phyloP scores from a whole-genome alignment of 2,329 filamentous ascomycete species.

The Aphanocladium album region DNA sequence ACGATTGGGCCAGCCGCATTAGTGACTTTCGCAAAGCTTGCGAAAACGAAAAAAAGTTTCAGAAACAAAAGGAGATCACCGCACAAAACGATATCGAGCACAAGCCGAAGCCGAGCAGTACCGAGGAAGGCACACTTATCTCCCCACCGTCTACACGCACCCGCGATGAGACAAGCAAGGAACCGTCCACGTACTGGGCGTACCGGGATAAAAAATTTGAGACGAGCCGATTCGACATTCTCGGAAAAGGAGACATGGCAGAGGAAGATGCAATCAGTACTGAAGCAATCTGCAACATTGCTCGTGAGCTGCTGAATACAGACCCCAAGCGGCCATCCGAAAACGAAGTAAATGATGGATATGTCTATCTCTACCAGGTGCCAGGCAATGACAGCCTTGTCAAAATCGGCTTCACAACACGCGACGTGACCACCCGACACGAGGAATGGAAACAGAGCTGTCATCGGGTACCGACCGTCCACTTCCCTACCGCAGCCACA shows the following conservation, averaged over 20 bases:
- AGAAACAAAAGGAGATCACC: neutral
- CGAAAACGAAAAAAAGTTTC: neutral
- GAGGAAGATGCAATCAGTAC: neutral
- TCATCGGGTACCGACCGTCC: neutral
- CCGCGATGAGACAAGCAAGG: neutral
- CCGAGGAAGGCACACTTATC: neutral
- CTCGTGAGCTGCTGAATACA: neutral
- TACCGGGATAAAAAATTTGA: neutral
- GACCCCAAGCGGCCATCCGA: slow-evolving; percentile 20
- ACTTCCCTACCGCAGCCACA: neutral
- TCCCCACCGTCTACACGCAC: neutral
- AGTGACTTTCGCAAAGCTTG: neutral
- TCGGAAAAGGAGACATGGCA: neutral
- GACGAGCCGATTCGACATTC: neutral
- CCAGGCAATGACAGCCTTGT: slow-evolving; percentile 3
- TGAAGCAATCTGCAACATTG: neutral
- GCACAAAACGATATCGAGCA: neutral
- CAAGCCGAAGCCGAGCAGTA: neutral
- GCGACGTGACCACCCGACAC: neutral
- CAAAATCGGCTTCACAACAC: slow-evolving; percentile 9
- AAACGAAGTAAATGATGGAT: slow-evolving; percentile 31
- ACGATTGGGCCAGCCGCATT: neutral
- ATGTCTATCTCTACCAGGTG: slow-evolving; percentile 7
- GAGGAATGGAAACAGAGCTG: slow-evolving; percentile 7
- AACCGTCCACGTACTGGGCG: neutral